Conservation (phyloP, 1,139 yeast species). For the Entelexis paramagnoliae region DNA sequence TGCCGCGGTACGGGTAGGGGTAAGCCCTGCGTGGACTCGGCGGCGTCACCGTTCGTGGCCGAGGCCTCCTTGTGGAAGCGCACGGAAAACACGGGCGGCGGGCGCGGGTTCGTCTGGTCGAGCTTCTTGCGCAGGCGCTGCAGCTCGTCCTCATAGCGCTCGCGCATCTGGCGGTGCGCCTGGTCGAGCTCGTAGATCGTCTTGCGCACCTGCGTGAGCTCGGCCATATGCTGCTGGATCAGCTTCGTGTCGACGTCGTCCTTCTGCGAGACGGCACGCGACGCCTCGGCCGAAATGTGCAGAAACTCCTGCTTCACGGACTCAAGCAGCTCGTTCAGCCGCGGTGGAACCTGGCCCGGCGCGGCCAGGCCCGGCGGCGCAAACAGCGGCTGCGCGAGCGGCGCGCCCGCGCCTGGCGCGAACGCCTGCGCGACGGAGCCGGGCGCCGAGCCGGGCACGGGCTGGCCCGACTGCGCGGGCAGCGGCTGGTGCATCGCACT, state of each 20-base stretch:
- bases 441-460: too few relatives aligned
- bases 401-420: too few relatives aligned
- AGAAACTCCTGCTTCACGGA: slow-evolving; percentile 91
- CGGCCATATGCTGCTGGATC: slow-evolving; percentile 81
- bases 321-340: slow-evolving; percentile 68
- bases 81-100: slow-evolving; percentile 17
- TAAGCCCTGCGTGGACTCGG: background rate
- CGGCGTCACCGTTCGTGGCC: background rate
- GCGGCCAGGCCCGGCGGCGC: background rate
- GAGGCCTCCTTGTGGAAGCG: background rate
- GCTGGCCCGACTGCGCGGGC: background rate
- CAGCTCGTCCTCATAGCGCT: slow-evolving; percentile 90
- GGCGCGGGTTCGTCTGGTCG: slow-evolving; percentile 36
- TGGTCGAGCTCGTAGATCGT: slow-evolving; percentile 88
- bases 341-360: slow-evolving; percentile 31
- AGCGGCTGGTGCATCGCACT: slow-evolving; percentile 6
- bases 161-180: slow-evolving; percentile 92
- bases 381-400: background rate
- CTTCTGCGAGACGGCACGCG: slow-evolving; percentile 78
- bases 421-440: too few relatives aligned
- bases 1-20: background rate
- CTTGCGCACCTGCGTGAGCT: slow-evolving; percentile 88
- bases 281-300: slow-evolving; percentile 74
- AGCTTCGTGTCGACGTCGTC: slow-evolving; percentile 80
- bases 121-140: slow-evolving; percentile 74